phyloP scores from a whole-genome alignment of 768 basidiomycete species.

The Neoboletus brunneissimus region DNA sequence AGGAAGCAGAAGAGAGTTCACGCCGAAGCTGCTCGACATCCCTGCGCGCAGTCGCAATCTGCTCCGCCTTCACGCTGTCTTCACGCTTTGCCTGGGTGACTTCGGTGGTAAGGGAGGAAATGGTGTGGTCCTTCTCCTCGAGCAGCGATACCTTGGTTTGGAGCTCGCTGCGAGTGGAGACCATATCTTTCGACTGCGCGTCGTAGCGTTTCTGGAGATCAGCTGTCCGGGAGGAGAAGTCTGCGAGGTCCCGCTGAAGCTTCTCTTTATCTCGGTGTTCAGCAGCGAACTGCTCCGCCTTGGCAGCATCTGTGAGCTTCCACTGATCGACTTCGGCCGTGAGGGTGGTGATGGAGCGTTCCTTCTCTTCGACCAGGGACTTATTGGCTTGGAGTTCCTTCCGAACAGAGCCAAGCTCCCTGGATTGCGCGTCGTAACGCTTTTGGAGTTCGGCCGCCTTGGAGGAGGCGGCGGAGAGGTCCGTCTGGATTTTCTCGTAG shows the following conservation, averaged over 20 bases:
- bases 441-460: not conserved
- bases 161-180: not conserved
- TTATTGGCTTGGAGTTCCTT: not conserved
- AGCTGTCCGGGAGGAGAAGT: not conserved
- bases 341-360: not conserved
- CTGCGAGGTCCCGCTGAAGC: not conserved
- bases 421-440: not conserved
- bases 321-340: not conserved
- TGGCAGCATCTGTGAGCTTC: not conserved
- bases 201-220: not conserved
- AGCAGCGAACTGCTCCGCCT: not conserved
- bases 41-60: not conserved
- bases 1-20: not conserved
- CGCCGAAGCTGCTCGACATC: not conserved
- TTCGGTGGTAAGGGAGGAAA: not conserved
- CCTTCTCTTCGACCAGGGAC: not conserved
- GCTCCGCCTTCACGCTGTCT: not conserved
- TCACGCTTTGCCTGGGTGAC: not conserved
- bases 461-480: not conserved
- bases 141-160: not conserved
- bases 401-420: not conserved
- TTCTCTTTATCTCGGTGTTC: not conserved
- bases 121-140: constrained; percentile 1
- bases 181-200: not conserved
- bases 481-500: not conserved